Evolutionary conservation across 2,329 filamentous ascomycete genomes (phyloP).

Genomic region (Ophiostoma quercus): DNA sequence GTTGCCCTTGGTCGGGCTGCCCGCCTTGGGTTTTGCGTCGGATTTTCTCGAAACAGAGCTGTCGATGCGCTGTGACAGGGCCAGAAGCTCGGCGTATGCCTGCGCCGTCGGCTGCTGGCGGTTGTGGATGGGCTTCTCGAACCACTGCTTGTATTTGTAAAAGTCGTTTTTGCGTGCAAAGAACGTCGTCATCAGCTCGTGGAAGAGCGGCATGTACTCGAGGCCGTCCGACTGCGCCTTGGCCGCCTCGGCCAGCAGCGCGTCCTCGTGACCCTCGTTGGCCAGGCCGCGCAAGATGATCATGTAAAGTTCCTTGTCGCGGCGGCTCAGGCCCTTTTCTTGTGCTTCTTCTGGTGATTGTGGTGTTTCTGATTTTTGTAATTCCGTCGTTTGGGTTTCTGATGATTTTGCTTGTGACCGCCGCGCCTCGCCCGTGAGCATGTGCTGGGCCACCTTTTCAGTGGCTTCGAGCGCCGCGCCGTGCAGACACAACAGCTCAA

Average conservation of each 20-base stretch:
- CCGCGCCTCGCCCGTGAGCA: slow-evolving; percentile 23
- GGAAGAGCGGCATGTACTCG: slow-evolving; percentile 42
- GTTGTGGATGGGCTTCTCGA: slow-evolving; percentile 48
- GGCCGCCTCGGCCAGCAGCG: slow-evolving; percentile 48
- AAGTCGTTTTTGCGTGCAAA: slow-evolving; percentile 56
- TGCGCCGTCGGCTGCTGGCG: slow-evolving; percentile 39
- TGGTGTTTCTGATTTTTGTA: background rate
- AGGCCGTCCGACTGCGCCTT: slow-evolving; percentile 40
- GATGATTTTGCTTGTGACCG: background rate
- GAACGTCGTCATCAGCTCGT: slow-evolving; percentile 55
- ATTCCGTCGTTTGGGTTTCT: background rate
- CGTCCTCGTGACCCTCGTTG: slow-evolving; percentile 51
- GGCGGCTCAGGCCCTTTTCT: slow-evolving; percentile 17
- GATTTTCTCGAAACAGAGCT: background rate
- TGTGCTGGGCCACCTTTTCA: slow-evolving; percentile 40
- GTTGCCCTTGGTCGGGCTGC: background rate
- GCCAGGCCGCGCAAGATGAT: slow-evolving; percentile 57
- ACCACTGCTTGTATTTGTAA: slow-evolving; percentile 63
- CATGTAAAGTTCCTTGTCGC: slow-evolving; percentile 41
- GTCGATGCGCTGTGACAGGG: slow-evolving; percentile 49
- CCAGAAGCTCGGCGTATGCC: slow-evolving; percentile 52
- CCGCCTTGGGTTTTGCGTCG: background rate
- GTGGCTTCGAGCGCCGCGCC: slow-evolving; percentile 52
- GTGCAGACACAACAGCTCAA: slow-evolving; percentile 49
- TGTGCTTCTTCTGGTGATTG: background rate